Evolutionary conservation across 2,329 filamentous ascomycete genomes (phyloP).

Genomic region (Cladophialophora psammophila): DNA sequence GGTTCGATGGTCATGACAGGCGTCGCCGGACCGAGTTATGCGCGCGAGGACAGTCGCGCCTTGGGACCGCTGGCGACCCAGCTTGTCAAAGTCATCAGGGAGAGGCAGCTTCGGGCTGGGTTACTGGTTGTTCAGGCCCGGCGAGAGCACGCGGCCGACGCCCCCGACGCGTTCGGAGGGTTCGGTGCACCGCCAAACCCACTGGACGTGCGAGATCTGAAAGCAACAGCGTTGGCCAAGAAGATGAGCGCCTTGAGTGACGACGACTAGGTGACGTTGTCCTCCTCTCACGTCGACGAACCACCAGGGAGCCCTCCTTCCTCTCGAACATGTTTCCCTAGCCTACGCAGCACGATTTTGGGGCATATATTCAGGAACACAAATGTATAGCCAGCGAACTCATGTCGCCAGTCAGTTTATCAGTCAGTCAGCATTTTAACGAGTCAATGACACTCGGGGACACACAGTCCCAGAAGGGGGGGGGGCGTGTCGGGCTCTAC

Average conservation of each 20-base stretch:
- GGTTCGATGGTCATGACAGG: conserved; percentile 5
- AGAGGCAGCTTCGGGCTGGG: conserved; percentile 68
- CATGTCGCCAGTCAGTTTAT: not conserved
- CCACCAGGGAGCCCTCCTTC: not conserved
- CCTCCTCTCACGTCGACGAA: not conserved
- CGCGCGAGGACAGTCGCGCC: conserved; percentile 41
- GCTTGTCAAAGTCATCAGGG: conserved; percentile 64
- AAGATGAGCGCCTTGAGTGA: conserved; percentile 26
- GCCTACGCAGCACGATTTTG: not conserved
- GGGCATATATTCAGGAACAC: not conserved
- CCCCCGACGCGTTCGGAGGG: conserved; percentile 3
- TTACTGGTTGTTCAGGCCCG: conserved; percentile 73
- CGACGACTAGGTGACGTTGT: conserved; percentile 8
- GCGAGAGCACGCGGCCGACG: conserved; percentile 18
- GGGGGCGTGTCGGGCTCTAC: too few relatives aligned
- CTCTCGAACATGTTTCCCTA: not conserved
- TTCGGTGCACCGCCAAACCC: conserved; percentile 8
- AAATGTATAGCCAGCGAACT: not conserved
- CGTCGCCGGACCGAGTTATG: not conserved
- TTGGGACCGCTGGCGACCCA: conserved; percentile 64
- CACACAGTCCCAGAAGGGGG: not conserved
- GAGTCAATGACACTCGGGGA: not conserved
- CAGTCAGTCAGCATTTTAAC: not conserved
- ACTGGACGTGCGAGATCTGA: conserved; percentile 12
- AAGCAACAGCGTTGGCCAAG: conserved; percentile 17